Base-by-base conservation (phyloP, 139 green algal genomes). In the Chlamydomonas incerta region DNA sequence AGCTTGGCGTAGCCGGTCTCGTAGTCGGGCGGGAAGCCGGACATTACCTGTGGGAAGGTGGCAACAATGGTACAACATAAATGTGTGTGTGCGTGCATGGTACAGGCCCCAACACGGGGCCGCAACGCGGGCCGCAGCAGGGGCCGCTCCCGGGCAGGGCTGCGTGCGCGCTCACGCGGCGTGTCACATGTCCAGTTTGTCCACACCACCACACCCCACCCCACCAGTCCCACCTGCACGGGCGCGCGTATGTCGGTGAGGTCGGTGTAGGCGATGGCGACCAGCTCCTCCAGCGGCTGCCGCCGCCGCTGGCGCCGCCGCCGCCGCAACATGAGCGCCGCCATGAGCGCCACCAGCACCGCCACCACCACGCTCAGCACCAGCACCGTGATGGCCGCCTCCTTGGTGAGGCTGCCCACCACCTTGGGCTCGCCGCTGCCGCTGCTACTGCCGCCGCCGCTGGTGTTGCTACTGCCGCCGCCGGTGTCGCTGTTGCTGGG, bases 211-310 rank as follows among this genome's bases (percentile, higher is more conserved):
- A n/a, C n/a, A n/a, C n/a, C n/a, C n/a, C n/a, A n/a, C n/a, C n/a
- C n/a, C n/a, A n/a, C n/a, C 41, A 50, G 41, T 50, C 41, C 41
- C 41, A 80, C 73, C 73, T 67, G 50, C 50, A 80, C 3, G 2
- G 73, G 73, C 50, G 73, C 50, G 9, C 73, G 73, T 18, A 80
- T 80, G 73, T 80, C 73, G 8, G 73, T 80, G 8, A 80, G 52
- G 50, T 80, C 73, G 5, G 15, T 9, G 31, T 68, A 80, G 14
- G 3, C 15, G 31, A 80, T 80, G 0, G 73, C 73, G 52, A 80
- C 73, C 73, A 80, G 73, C n/a, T 80, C 31, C 52, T 80, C 73
- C 73, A 80, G 73, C 2, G 73, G 50, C 52, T 80, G 73, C 52
- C 34, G 50, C 50, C 18, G 50, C 52, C 31, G n/a, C 52, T 18